Base-by-base conservation (phyloP, 139 green algal genomes). In the Chlorella sp. region DNA sequence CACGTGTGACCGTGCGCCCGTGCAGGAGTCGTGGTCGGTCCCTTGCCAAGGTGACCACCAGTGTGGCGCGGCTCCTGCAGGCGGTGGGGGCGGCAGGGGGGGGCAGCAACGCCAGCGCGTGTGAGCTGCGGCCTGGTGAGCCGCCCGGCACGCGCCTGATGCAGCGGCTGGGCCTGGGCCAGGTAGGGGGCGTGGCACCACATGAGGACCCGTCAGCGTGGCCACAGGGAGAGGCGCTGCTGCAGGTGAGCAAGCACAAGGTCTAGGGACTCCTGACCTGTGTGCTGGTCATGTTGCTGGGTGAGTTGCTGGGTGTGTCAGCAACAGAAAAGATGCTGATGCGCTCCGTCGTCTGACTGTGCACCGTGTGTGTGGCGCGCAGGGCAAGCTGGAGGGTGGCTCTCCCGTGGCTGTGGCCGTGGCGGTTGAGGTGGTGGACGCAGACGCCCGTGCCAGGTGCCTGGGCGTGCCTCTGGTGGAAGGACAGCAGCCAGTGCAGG, bases 401-500 rank as follows among this genome's bases (percentile, higher is more conserved):
- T 27, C 35, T 5, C n/a, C 14, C n/a, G 42, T 70, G 3, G 49
- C 33, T 3, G 36, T 77, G 31, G n/a, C 32, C n/a, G 5, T 77
- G 24, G 72, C 49, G 36, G 49, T 78, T 5, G 55, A 69, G 33
- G 64, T 32, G 5, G 65, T 78, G 23, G 73, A 73, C 10, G 42
- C 65, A 42, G 73, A 78, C n/a, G 73, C 68, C 65, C 49, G 73
- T 1, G 73, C 65, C 26, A 26, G 36, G 5, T 17, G 49, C 36
- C 35, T 62, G 49, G 49, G 64, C 49, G 49, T 78, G 64, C 73
- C 73, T 14, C 65, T 78, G 49, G 14, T 70, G 64, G 42, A 55
- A 17, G 42, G 10, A 55, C 42, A 55, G 42, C 42, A 55, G 17
- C 42, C 10, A 17, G 42, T 17, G 17, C 42, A 55, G 42, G 17